Percentiles rank a stretch among this genome's conserved stretches.
Evolutionary conservation across 352 stramenopile genomes (phyloP).

Genomic region (Phytophthora colocasiae): DNA sequence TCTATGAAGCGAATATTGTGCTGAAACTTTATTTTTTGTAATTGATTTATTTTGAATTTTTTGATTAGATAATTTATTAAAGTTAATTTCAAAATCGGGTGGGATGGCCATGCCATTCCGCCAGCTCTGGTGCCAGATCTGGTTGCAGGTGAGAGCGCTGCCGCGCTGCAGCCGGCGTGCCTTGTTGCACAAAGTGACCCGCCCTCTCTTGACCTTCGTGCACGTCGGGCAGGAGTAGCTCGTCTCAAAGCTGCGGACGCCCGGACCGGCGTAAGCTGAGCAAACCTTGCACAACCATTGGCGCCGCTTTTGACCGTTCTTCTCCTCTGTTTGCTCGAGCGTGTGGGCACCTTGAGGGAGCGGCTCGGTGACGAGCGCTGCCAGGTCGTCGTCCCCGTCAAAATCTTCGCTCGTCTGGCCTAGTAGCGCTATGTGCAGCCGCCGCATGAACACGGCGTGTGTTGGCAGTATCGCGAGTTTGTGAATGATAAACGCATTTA

Average conservation of each 20-base stretch:
- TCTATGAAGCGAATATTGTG: conserved; percentile 23
- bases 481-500: conserved; percentile 35
- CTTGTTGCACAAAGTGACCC: conserved; percentile 25
- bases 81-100: no score
- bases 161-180: conserved; percentile 1
- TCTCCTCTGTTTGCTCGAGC: conserved; percentile 21
- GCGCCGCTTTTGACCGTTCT: conserved; percentile 22
- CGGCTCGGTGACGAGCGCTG: conserved; percentile 10
- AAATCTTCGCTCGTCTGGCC: conserved; percentile 21
- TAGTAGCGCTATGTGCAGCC: conserved; percentile 13
- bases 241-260: conserved; percentile 26
- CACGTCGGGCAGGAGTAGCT: conserved; percentile 24
- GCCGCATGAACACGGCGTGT: no score
- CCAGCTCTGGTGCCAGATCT: conserved; percentile 28
- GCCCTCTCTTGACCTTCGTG: conserved; percentile 9
- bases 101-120: conserved; percentile 20
- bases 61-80: no score
- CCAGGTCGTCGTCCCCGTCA: conserved; percentile 1
- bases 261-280: conserved; percentile 16
- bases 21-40: no score
- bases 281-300: conserved; percentile 32
- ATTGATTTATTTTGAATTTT: no score
- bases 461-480: conserved; percentile 11
- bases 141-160: conserved; percentile 13
- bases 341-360: neutral